Evolutionary conservation across 208 protist species (phyloP).

Genomic region (Crithidia expoeki): DNA sequence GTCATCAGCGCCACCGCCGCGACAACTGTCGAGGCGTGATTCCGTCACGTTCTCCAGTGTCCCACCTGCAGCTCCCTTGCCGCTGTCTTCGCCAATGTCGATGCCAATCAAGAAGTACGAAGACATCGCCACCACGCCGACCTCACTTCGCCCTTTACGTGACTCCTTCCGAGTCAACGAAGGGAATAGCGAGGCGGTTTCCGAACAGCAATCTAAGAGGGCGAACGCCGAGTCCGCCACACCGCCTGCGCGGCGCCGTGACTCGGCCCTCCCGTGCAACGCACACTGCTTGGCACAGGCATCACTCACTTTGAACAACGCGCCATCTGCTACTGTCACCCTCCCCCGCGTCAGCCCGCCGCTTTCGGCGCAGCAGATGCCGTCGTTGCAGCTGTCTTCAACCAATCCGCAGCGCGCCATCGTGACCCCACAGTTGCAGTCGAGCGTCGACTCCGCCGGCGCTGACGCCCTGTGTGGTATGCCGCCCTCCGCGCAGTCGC

Average conservation of each 20-base stretch:
- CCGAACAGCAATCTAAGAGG: background rate
- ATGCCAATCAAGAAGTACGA: background rate
- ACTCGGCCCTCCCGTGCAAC: background rate
- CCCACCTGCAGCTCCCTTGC: background rate
- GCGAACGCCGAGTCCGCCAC: background rate
- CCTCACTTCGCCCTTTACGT: background rate
- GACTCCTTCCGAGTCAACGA: background rate
- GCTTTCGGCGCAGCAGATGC: background rate
- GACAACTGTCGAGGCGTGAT: slow-evolving; percentile 4
- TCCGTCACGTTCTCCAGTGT: background rate
- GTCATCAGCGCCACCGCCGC: background rate
- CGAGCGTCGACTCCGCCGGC: background rate
- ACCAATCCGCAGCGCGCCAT: slow-evolving; percentile 2
- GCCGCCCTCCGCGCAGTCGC: background rate
- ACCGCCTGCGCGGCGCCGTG: background rate
- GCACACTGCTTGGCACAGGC: background rate
- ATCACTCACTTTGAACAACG: background rate
- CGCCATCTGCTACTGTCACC: background rate
- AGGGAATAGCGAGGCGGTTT: background rate
- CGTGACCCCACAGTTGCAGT: background rate
- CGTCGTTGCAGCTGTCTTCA: slow-evolving; percentile 4
- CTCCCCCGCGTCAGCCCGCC: slow-evolving; percentile 8
- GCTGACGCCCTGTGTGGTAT: background rate
- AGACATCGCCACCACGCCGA: background rate
- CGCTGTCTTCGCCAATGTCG: background rate